Evolutionary conservation across 768 basidiomycete species (phyloP).

Genomic region (Xerocomus spinulosus): DNA sequence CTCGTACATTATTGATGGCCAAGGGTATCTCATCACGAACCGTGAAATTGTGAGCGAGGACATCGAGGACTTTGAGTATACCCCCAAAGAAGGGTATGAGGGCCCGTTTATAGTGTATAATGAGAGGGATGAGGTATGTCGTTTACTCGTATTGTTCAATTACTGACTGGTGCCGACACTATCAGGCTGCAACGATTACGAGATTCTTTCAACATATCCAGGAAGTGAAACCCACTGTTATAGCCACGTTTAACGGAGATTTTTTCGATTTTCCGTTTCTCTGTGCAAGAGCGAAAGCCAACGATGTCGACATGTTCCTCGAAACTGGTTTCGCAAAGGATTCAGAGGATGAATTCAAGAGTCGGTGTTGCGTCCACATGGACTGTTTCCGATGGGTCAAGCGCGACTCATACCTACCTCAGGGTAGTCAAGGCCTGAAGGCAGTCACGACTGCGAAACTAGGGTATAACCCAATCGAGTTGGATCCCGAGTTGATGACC

Average conservation of each 20-base stretch:
- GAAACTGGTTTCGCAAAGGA: slow-evolving; percentile 94
- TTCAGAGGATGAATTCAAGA: slow-evolving; percentile 92
- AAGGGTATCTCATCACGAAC: slow-evolving; percentile 96
- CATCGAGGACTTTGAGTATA: slow-evolving; percentile 98
- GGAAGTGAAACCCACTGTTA: slow-evolving; percentile 91
- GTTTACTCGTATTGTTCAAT: background rate
- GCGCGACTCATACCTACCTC: slow-evolving; percentile 95
- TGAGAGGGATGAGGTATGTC: slow-evolving; percentile 79
- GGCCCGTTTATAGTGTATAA: slow-evolving; percentile 96
- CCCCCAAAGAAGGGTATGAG: slow-evolving; percentile 95
- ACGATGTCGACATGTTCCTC: slow-evolving; percentile 94
- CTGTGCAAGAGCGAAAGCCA: slow-evolving; percentile 73
- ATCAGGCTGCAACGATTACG: slow-evolving; percentile 72
- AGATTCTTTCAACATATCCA: slow-evolving; percentile 94
- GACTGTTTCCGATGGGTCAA: slow-evolving; percentile 99
- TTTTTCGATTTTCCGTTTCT: slow-evolving; percentile 99
- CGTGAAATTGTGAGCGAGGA: slow-evolving; percentile 96
- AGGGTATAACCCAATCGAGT: slow-evolving; percentile 93
- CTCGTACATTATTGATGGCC: slow-evolving; percentile 98
- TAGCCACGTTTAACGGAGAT: slow-evolving; percentile 98
- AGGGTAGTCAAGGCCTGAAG: slow-evolving; percentile 97
- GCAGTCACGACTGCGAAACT: slow-evolving; percentile 95
- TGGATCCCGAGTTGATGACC: slow-evolving; percentile 99
- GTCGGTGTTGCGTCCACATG: slow-evolving; percentile 91
- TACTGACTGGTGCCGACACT: background rate